A percentile compares a stretch with the other conserved stretches of the same genome.
Conservation (phyloP, 2,329 filamentous ascomycete genomes). For the Colletotrichum brevisporum region DNA sequence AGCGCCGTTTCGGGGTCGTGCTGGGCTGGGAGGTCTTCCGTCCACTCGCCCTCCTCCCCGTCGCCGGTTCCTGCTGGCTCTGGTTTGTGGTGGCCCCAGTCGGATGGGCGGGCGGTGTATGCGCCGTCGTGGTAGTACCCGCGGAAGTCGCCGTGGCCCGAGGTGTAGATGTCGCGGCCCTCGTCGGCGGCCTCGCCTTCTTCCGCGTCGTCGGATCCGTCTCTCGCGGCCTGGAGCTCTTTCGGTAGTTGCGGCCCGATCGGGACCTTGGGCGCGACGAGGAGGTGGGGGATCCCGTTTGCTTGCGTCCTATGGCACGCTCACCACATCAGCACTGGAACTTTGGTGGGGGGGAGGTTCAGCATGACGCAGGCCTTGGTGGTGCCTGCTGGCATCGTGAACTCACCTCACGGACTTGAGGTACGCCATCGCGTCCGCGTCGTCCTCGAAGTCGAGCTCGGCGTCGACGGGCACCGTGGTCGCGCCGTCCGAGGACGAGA, state of each 20-base stretch:
- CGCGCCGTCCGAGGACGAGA: slow-evolving; percentile 71
- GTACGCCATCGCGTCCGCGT: slow-evolving; percentile 78
- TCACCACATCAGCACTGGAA: slow-evolving; percentile 64
- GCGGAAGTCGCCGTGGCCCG: slow-evolving; percentile 65
- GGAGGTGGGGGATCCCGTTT: slow-evolving; percentile 78
- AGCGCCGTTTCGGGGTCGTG: slow-evolving; percentile 58
- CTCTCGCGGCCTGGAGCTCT: slow-evolving; percentile 49
- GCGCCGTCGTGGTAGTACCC: slow-evolving; percentile 85
- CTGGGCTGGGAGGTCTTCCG: slow-evolving; percentile 47
- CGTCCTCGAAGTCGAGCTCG: slow-evolving; percentile 77
- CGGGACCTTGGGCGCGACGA: slow-evolving; percentile 72
- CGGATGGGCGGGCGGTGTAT: slow-evolving; percentile 75
- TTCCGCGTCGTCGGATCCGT: slow-evolving; percentile 49
- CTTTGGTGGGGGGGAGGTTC: slow-evolving; percentile 40
- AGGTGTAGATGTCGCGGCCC: slow-evolving; percentile 62
- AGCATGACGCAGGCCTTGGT: slow-evolving; percentile 44
- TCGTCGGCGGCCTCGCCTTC: slow-evolving; percentile 48
- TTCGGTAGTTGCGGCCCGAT: slow-evolving; percentile 66
- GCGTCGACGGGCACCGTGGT: slow-evolving; percentile 63
- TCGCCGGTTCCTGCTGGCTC: slow-evolving; percentile 43
- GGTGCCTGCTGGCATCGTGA: slow-evolving; percentile 21
- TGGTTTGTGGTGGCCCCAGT: slow-evolving; percentile 40
- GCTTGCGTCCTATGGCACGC: slow-evolving; percentile 77
- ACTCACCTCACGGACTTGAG: slow-evolving; percentile 78
- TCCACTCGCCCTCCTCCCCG: slow-evolving; percentile 44